phyloP scores from a whole-genome alignment of 2,329 filamentous ascomycete species.

The Ascochyta clinopodiicola region DNA sequence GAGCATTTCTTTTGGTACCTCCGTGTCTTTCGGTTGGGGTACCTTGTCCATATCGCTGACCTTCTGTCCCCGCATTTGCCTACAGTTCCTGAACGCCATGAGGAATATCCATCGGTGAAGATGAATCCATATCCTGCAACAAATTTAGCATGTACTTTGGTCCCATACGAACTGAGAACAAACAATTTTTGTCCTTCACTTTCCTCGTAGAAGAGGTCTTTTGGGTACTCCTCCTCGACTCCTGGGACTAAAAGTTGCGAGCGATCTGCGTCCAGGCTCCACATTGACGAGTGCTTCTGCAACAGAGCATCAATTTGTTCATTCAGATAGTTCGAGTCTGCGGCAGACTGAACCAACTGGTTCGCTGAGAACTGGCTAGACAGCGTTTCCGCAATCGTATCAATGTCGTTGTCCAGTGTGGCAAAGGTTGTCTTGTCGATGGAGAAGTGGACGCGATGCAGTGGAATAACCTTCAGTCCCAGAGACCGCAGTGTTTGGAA shows the following conservation, averaged over 20 bases:
- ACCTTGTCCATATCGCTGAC: neutral
- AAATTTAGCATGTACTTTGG: neutral
- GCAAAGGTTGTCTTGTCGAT: neutral
- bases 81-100: neutral
- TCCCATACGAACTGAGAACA: neutral
- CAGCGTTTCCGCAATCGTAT: neutral
- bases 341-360: neutral
- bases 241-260: slow-evolving; percentile 1
- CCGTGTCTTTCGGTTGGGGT: neutral
- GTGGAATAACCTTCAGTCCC: neutral
- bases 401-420: slow-evolving; percentile 1
- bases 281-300: neutral
- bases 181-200: slow-evolving; percentile 4
- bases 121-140: slow-evolving; percentile 5
- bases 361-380: neutral
- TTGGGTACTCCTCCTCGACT: neutral
- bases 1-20: neutral
- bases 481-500: slow-evolving; percentile 7
- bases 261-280: slow-evolving; percentile 9
- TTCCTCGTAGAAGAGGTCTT: slow-evolving; percentile 9
- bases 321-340: slow-evolving; percentile 2
- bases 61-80: neutral
- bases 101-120: slow-evolving; percentile 14
- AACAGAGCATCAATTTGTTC: slow-evolving; percentile 5
- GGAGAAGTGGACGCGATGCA: neutral